Evolutionary conservation across 2,329 filamentous ascomycete species (phyloP), one percentile per base, ranked within the genome.

Genomic region (Bipolaris oryzae): DNA sequence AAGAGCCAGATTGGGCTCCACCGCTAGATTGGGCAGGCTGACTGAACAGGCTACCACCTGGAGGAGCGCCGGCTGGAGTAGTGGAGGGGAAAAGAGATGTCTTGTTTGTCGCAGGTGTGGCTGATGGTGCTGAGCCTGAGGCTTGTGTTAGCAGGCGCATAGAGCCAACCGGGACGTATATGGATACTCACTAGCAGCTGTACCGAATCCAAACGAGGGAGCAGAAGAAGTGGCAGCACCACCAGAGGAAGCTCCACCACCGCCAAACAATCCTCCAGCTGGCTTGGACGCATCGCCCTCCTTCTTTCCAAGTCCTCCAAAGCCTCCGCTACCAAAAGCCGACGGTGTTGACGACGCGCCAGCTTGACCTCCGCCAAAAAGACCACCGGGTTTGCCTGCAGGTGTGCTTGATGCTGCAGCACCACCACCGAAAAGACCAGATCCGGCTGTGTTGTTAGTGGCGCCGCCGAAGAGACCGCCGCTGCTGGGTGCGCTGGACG

Each of bases 11-110:
- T 42, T 56, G 46, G n/a, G 56, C 52, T 50, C 58, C 58, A 11
- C 57, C 28, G 44, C 51, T 60, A 52, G 66, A 58, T 33, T 68
- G 66, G 16, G 47, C 58, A 55, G 53, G 64, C 33, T 67, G 62
- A 15, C 56, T 67, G 52, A 75, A 76, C 10, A 75, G 37, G 53
- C 55, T 70, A 42, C 52, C 53, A 11, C 71, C 73, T 11, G 74
- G 72, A 42, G 75, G 75, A 20, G 72, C 68, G 45, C 74, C 75
- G n/a, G 74, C 74, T 41, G 75, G 75, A 10, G 74, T 77, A 3
- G 75, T 77, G 3, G 75, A 76, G n/a, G 67, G 65, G 28, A 76
- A 67, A 34, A 67, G 63, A n/a, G 70, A 70, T 11, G 76, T 73
- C 61, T 77, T 77, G 39, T 63, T 72, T 16, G 69, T 43, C 11